phyloP scores from a whole-genome alignment of 2,329 filamentous ascomycete species.

The Berkeleyomyces basicola region DNA sequence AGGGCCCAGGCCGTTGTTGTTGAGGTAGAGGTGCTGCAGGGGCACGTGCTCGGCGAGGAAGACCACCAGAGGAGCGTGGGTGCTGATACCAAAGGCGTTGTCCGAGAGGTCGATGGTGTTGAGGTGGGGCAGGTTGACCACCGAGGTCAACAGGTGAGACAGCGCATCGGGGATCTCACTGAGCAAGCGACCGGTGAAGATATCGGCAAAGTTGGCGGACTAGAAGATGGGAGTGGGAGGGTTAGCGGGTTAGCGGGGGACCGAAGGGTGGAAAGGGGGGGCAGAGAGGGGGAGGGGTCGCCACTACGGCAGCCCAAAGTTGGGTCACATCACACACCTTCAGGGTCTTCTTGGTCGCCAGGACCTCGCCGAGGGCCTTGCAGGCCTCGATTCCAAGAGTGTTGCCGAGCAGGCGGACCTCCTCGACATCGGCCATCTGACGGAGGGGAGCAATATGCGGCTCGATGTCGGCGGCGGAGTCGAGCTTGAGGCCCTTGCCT shows the following conservation, averaged over 20 bases:
- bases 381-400: constrained; percentile 82
- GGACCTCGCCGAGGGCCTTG: constrained; percentile 65
- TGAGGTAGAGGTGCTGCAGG: constrained; percentile 84
- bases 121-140: constrained; percentile 72
- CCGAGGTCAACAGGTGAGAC: constrained; percentile 65
- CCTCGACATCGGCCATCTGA: constrained; percentile 58
- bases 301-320: neutral
- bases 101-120: constrained; percentile 92
- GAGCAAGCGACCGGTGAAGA: constrained; percentile 88
- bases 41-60: constrained; percentile 82
- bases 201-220: constrained; percentile 84
- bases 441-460: constrained; percentile 62
- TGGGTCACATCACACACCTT: constrained; percentile 33
- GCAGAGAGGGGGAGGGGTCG: constrained; percentile 4
- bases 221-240: constrained; percentile 18
- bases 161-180: constrained; percentile 88
- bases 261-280: neutral
- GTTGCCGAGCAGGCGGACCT: constrained; percentile 77
- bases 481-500: constrained; percentile 81
- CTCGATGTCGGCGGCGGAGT: constrained; percentile 74
- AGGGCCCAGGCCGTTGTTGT: constrained; percentile 95
- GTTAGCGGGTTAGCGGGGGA: constrained; percentile 11
- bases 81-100: constrained; percentile 95
- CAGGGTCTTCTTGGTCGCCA: constrained; percentile 70
- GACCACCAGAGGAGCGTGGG: constrained; percentile 76